Evolutionary conservation across 331 rosid genomes (phyloP), one percentile per base, ranked within the genome.

Genomic region (Pyrus hybrid): DNA sequence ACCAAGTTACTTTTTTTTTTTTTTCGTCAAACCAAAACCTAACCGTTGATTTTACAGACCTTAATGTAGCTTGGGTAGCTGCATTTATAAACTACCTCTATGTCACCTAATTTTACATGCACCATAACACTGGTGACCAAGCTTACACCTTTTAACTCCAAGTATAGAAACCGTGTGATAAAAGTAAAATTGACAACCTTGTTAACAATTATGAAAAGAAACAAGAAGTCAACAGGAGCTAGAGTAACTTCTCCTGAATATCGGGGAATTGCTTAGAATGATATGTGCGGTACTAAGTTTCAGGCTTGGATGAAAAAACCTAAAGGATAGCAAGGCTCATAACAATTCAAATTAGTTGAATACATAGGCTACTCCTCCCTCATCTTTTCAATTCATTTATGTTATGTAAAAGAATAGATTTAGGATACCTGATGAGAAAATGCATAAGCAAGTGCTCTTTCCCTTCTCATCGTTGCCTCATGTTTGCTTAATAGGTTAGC

Each of bases 401-500:
- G 16, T 45, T 13, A 74, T 68, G 51, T 26, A 12, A 67, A 7
- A 67, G 56, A 41, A 74, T 67, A 68, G 32, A 78, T 81, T 37
- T 75, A 11, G 41, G 76, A 80, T 76, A 94, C 99, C 99, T 94
- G 99, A 86, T 94, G 99, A 80, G 90, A 78, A 85, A 94, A 94
- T 67, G 99, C 95, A 84, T 94, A 94, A 68, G 99, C 99, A 68
- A 94, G 77, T n/a, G 97, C 99, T 72, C 97, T 92, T 79, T 94
- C 99, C 85, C 99, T 87, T 82, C 97, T 89, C 84, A 85, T 86
- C 74, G 97, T 17, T 66, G 99, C 99, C 84, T 92, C 99, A 43
- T 94, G 87, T 85, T 92, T 94, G 91, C 88, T 76, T 9, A 92
- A 85, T 57, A 94, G 82, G 81, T 79, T 81, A 51, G 99, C 97